Evolutionary conservation across 106 monocot species (phyloP).

Genomic region (Triglochin maritima): DNA sequence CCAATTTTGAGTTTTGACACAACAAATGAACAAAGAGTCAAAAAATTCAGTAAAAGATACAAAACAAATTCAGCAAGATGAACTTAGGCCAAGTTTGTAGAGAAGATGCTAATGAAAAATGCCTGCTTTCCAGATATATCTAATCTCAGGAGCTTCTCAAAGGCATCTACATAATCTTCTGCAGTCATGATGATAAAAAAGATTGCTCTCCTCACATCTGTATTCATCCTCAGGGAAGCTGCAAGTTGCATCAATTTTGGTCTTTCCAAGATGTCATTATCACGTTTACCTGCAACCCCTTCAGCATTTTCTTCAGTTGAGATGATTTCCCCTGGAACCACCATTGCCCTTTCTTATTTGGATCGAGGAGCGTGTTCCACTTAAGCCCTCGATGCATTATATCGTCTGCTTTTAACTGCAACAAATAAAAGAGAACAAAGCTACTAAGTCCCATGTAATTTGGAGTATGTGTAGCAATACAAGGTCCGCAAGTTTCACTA

Average conservation of each 20-base stretch:
- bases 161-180: constrained; percentile 92
- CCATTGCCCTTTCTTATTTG: constrained; percentile 96
- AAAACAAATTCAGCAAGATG: neutral
- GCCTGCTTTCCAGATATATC: constrained; percentile 92
- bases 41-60: neutral
- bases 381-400: constrained; percentile 63
- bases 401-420: constrained; percentile 66
- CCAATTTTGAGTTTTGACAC: too few species aligned
- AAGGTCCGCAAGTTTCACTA: too few species aligned
- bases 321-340: constrained; percentile 57
- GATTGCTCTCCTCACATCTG: constrained; percentile 75
- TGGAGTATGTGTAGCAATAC: too few species aligned
- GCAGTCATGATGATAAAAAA: constrained; percentile 94
- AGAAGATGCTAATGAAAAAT: neutral
- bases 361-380: constrained; percentile 56
- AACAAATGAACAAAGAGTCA: too few species aligned
- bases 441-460: too few species aligned
- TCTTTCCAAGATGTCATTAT: constrained; percentile 49
- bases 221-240: constrained; percentile 84
- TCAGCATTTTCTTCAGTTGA: constrained; percentile 31
- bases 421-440: neutral
- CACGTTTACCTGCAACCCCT: constrained; percentile 46
- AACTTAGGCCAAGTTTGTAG: constrained; percentile 1
- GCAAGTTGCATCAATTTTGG: constrained; percentile 79
- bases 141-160: constrained; percentile 84